Evolutionary conservation across 495 filamentous ascomycete species (phyloP).

Genomic region (Cryomyces minteri): DNA sequence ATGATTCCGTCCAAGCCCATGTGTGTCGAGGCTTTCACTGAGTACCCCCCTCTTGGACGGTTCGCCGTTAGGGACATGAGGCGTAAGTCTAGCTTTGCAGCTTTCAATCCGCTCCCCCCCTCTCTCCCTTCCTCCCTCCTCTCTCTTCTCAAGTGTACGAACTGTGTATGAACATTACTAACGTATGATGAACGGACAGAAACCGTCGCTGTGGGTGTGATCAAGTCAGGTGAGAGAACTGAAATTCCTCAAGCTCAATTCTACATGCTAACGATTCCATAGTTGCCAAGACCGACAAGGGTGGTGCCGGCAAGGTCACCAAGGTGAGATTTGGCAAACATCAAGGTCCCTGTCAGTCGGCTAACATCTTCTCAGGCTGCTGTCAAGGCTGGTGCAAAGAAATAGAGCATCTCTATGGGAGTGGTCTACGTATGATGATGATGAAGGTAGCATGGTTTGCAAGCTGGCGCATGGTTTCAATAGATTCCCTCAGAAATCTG

Average conservation of each 20-base stretch:
- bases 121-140: slow-evolving; percentile 11
- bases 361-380: background rate
- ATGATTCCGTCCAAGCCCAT: slow-evolving; percentile 99
- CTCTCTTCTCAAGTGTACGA: slow-evolving; percentile 16
- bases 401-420: too few species aligned
- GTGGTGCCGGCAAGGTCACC: slow-evolving; percentile 58
- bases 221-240: slow-evolving; percentile 43
- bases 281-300: slow-evolving; percentile 45
- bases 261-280: background rate
- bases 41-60: slow-evolving; percentile 96
- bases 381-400: background rate
- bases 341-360: slow-evolving; percentile 1
- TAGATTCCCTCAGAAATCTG: too few species aligned
- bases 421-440: too few species aligned
- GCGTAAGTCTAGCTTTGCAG: background rate
- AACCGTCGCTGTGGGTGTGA: slow-evolving; percentile 95
- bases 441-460: too few species aligned
- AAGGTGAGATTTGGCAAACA: slow-evolving; percentile 23
- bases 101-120: background rate
- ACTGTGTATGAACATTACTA: background rate
- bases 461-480: too few species aligned
- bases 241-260: background rate
- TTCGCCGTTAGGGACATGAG: slow-evolving; percentile 25
- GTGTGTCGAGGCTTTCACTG: slow-evolving; percentile 99
- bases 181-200: slow-evolving; percentile 14